phyloP scores from a whole-genome alignment of 78 protist species.

The Dictyostelium firmibasis region DNA sequence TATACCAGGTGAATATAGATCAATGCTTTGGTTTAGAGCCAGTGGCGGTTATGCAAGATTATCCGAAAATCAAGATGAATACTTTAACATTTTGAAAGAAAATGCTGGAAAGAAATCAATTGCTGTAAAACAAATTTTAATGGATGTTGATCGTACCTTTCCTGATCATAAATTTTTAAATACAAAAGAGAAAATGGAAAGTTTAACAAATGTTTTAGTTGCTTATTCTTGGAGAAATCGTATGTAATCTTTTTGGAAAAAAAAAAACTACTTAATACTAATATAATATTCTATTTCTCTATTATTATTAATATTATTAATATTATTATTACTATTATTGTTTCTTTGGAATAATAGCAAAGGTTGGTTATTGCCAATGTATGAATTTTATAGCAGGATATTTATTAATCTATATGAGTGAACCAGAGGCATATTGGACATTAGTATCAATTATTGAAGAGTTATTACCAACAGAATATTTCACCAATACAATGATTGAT shows the following conservation, averaged over 20 bases:
- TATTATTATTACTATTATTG: no score
- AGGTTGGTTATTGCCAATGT: conserved; percentile 93
- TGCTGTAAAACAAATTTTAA: conserved; percentile 62
- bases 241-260: conserved; percentile 1
- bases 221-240: conserved; percentile 89
- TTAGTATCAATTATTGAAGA: conserved; percentile 85
- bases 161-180: conserved; percentile 85
- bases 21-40: conserved; percentile 49
- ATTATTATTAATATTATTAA: background rate
- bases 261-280: no score
- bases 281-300: no score
- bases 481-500: conserved; percentile 76
- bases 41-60: conserved; percentile 53
- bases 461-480: conserved; percentile 82
- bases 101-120: conserved; percentile 25
- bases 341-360: conserved; percentile 47
- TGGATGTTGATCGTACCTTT: conserved; percentile 88
- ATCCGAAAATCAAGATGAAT: conserved; percentile 40
- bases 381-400: conserved; percentile 91
- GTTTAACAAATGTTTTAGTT: conserved; percentile 58
- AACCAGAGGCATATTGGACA: conserved; percentile 92
- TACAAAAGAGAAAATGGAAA: conserved; percentile 53
- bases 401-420: conserved; percentile 87
- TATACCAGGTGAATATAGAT: conserved; percentile 49
- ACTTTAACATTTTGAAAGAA: conserved; percentile 12